Conservation (phyloP, 1,284 basidiomycete species). For the Austroboletus niveus region DNA sequence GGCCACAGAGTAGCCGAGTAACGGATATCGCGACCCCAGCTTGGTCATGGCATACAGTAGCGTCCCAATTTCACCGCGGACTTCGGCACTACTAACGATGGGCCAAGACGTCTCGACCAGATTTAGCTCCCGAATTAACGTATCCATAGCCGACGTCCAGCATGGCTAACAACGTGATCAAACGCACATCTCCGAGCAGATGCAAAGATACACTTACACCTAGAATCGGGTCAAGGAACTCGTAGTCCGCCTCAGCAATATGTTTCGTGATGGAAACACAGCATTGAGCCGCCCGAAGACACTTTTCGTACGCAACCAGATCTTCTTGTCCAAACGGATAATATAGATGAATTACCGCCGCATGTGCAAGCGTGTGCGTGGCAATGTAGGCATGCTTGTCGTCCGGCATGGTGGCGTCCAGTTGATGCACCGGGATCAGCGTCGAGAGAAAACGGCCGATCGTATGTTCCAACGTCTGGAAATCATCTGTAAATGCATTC, state of each 20-base stretch:
- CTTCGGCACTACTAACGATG: slow-evolving; percentile 50
- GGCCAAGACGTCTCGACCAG: slow-evolving; percentile 59
- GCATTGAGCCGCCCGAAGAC: slow-evolving; percentile 56
- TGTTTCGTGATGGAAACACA: slow-evolving; percentile 59
- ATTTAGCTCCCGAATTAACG: slow-evolving; percentile 60
- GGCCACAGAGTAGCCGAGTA: slow-evolving; percentile 51
- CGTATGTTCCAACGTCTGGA: slow-evolving; percentile 58
- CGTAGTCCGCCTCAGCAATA: slow-evolving; percentile 60
- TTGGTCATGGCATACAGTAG: slow-evolving; percentile 63
- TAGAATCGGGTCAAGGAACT: slow-evolving; percentile 70
- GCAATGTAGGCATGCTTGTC: slow-evolving; percentile 59
- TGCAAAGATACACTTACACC: slow-evolving; percentile 47
- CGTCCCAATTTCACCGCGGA: slow-evolving; percentile 58
- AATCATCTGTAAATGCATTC: slow-evolving; percentile 52
- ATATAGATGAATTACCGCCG: slow-evolving; percentile 66
- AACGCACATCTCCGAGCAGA: slow-evolving; percentile 5
- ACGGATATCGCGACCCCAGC: slow-evolving; percentile 55
- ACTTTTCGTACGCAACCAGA: slow-evolving; percentile 60
- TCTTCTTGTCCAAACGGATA: slow-evolving; percentile 60
- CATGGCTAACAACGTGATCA: slow-evolving; percentile 49
- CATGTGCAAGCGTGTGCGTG: slow-evolving; percentile 64
- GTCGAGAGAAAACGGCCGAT: slow-evolving; percentile 61
- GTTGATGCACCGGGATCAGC: slow-evolving; percentile 61
- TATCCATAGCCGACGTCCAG: slow-evolving; percentile 66
- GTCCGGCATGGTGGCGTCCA: slow-evolving; percentile 53